These are phyloP conservation scores for Globisporangium spinosum DNA, from an alignment of 352 stramenopile genomes.

Conservation along the genomic window DNA sequence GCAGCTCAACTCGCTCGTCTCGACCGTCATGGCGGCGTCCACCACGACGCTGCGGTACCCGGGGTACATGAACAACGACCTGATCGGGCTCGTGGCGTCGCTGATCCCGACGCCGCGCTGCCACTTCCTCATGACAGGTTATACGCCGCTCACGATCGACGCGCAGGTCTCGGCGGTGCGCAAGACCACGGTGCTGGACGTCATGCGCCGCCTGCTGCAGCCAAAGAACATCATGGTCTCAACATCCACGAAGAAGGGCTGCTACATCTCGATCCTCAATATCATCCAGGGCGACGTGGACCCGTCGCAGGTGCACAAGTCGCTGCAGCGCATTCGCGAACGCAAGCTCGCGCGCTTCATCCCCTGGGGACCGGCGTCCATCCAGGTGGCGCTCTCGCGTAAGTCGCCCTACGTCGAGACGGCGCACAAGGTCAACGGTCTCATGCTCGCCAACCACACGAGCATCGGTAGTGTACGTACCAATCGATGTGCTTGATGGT, in stretches of 20 bases:
- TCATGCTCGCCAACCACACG: conserved; percentile 99
- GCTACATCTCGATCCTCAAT: conserved; percentile 99
- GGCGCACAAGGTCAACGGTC: conserved; percentile 95
- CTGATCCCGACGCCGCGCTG: conserved; percentile 98
- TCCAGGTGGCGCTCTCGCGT: conserved; percentile 97
- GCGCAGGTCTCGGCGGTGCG: conserved; percentile 89
- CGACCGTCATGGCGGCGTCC: conserved; percentile 98
- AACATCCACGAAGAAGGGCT: conserved; percentile 94
- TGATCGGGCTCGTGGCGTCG: conserved; percentile 97
- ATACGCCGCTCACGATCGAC: conserved; percentile 97
- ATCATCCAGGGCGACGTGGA: conserved; percentile 99
- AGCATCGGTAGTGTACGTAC: conserved; percentile 86
- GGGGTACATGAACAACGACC: conserved; percentile 99
- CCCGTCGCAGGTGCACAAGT: conserved; percentile 98
- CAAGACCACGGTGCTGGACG: conserved; percentile 99
- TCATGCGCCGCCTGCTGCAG: conserved; percentile 95
- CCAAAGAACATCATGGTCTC: conserved; percentile 99
- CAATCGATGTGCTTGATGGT: no score
- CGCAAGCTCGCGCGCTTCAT: conserved; percentile 97
- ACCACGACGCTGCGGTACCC: conserved; percentile 97
- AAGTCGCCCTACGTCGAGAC: conserved; percentile 97
- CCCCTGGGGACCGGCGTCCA: conserved; percentile 97
- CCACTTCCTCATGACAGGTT: conserved; percentile 99
- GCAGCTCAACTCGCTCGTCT: conserved; percentile 97
- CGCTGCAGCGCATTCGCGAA: conserved; percentile 97